Conservation (phyloP, 371 early-diverging fungal species). For the Apophysomyces variabilis region DNA sequence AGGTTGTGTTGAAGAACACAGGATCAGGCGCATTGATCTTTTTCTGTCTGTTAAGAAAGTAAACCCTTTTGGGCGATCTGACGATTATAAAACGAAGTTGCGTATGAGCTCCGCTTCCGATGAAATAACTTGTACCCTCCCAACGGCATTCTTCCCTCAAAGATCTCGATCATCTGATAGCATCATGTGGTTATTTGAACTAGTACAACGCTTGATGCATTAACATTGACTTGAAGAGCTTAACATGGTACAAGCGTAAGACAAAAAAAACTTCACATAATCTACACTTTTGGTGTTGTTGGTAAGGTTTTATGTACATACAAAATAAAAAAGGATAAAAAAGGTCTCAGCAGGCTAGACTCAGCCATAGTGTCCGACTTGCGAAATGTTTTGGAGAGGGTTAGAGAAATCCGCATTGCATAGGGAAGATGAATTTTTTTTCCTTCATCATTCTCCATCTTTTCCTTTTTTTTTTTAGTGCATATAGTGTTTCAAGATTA, state of each 20-base stretch:
- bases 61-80: neutral
- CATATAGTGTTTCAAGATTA: no score
- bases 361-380: neutral
- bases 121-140: neutral
- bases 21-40: neutral
- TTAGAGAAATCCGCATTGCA: no score
- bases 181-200: slow-evolving; percentile 1
- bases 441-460: neutral
- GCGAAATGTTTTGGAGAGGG: no score
- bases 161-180: slow-evolving; percentile 11
- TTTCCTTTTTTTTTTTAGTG: neutral
- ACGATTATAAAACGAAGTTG: neutral
- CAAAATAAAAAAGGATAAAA: no score
- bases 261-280: neutral
- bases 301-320: no score
- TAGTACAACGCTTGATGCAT: neutral
- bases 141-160: neutral
- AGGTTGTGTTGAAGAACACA: neutral
- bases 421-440: neutral
- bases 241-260: neutral
- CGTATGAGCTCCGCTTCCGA: neutral
- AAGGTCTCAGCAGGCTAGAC: neutral
- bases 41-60: neutral
- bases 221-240: neutral
- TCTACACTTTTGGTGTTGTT: no score